Conservation (phyloP, 2,329 filamentous ascomycete species). For the Colletotrichum chrysophilum region DNA sequence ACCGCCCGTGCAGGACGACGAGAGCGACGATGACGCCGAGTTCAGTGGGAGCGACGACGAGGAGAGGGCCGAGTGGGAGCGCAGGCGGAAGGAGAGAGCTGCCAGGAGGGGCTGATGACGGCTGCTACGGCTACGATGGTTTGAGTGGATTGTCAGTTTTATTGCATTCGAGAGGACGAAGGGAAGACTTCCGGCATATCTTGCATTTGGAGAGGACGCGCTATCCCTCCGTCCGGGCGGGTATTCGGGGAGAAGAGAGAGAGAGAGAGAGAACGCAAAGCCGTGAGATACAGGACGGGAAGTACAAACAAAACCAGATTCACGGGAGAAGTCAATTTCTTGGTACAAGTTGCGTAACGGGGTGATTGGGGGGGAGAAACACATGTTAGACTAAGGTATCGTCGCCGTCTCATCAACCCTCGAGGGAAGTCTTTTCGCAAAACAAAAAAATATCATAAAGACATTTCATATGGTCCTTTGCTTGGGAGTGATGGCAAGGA, state of each 20-base stretch:
- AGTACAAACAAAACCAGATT: background rate
- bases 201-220: background rate
- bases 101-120: constrained; percentile 26
- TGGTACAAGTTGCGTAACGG: background rate
- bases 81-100: constrained; percentile 49
- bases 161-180: background rate
- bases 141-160: background rate
- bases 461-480: background rate
- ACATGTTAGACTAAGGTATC: background rate
- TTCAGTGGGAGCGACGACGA: constrained; percentile 70
- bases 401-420: background rate
- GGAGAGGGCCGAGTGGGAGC: constrained; percentile 66
- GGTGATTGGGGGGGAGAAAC: background rate
- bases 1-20: background rate
- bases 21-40: constrained; percentile 60
- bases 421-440: background rate
- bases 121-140: background rate
- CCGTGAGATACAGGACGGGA: background rate
- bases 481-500: background rate
- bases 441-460: background rate
- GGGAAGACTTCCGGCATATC: background rate
- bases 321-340: background rate
- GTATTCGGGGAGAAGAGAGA: background rate
- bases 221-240: background rate
- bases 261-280: background rate